Base-by-base conservation (phyloP, 2,329 filamentous ascomycete genomes). In the Endocalyx cinctus region DNA sequence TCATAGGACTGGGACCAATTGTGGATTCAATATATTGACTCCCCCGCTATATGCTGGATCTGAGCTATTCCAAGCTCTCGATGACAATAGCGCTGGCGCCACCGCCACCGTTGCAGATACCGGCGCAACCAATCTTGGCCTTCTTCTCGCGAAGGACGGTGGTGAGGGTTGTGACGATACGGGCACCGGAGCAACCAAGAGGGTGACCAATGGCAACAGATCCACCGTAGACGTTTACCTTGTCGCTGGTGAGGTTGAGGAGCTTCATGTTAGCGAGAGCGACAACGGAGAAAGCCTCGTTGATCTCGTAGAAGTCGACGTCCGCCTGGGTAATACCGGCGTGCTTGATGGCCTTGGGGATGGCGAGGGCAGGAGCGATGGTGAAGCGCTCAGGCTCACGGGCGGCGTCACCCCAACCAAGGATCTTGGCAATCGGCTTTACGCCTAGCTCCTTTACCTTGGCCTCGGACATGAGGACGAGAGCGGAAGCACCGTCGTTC, bases 231-330 rank as follows among this genome's bases (percentile, higher is more conserved):
- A 97, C 71, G 68, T 98, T 98, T 59, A 98, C 89, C 67, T 88
- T 94, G 39, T 89, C 85, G 46, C 85, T 75, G 45, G 72, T 71
- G 37, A 98, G 68, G 42, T 72, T 74, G 25, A 98, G 79, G 35
- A 97, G 64, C 77, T 98, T 95, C 69, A 95, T 80, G 72, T 98
- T 98, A 48, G 92, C 89, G 33, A 98, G 76, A 25, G 92, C 87
- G 44, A 98, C 92, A 31, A 95, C 92, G 43, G 86, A 92, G 73
- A 98, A 98, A 26, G 92, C 92, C 73, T 98, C 92, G 72, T 98
- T 98, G 74, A 98, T 96, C 74, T 98, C 92, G 63, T 92, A 98
- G 51, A 80, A 92, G 55, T 97, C 90, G 38, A 98, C 74, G 39
- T 86, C 74, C 44, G 82, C 78, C 49, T 81, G 74, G 37, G 79